These are phyloP conservation scores for Penicillium thymicola DNA, from an alignment of 2,329 filamentous ascomycete species.

Conservation along the genomic window DNA sequence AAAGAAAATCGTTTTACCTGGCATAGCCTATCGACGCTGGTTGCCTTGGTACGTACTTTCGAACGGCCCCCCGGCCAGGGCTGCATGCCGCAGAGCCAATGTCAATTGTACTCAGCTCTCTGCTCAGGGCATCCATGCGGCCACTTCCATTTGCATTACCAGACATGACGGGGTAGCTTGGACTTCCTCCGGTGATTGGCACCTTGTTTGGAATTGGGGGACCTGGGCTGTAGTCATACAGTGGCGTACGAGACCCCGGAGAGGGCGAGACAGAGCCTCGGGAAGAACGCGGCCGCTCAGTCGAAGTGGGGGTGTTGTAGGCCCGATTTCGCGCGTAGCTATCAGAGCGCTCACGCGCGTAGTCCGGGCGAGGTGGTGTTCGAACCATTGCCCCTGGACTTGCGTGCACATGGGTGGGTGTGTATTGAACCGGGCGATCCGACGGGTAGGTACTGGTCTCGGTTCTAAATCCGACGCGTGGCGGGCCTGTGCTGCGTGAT, in stretches of 20 bases:
- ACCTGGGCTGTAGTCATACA: conserved; percentile 33
- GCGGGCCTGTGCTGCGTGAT: conserved; percentile 15
- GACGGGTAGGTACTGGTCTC: conserved; percentile 13
- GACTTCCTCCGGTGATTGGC: conserved; percentile 34
- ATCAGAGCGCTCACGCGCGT: conserved; percentile 17
- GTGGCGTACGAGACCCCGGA: conserved; percentile 25
- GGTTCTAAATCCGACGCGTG: conserved; percentile 24
- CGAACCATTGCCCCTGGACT: conserved; percentile 16
- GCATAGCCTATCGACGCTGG: conserved; percentile 30
- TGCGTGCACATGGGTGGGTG: conserved; percentile 16
- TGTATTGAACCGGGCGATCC: conserved; percentile 17
- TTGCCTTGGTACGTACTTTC: conserved; percentile 32
- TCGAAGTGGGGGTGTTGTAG: conserved; percentile 26
- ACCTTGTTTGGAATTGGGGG: conserved; percentile 46
- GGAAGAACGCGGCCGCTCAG: conserved; percentile 22
- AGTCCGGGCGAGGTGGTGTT: conserved; percentile 22
- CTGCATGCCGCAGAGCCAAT: conserved; percentile 42
- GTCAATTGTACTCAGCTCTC: conserved; percentile 55
- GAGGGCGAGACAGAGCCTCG: conserved; percentile 33
- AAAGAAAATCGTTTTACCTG: conserved; percentile 17
- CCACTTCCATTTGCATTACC: conserved; percentile 24
- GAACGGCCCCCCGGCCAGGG: conserved; percentile 25
- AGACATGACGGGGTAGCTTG: conserved; percentile 28
- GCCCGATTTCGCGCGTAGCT: conserved; percentile 15
- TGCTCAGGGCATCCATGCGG: conserved; percentile 51